These are phyloP conservation scores for Mucor saturninus DNA, from an alignment of 371 early-diverging fungal species.

Conservation along the genomic window DNA sequence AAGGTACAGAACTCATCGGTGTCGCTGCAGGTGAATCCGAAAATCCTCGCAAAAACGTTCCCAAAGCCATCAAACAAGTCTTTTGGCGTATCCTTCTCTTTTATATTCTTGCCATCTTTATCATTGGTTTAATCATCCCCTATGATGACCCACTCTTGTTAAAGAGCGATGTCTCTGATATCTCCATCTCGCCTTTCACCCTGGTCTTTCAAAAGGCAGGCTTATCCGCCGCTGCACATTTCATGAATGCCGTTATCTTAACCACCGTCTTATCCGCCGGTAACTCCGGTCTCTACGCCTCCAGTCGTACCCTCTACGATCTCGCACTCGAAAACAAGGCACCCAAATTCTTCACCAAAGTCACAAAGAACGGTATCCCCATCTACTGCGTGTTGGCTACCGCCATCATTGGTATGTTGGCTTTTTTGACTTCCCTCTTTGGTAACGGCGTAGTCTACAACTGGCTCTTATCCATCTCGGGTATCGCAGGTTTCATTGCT, in stretches of 20 bases:
- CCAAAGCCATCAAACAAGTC: conserved; percentile 50
- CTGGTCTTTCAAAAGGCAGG: conserved; percentile 65
- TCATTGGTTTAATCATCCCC: conserved; percentile 72
- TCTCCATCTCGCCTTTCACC: conserved; percentile 70
- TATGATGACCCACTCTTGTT: conserved; percentile 61
- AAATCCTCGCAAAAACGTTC: conserved; percentile 73
- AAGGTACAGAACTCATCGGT: conserved; percentile 82
- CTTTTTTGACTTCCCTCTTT: conserved; percentile 57
- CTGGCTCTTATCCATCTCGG: conserved; percentile 67
- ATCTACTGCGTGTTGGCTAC: conserved; percentile 57
- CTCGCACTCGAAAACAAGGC: conserved; percentile 67
- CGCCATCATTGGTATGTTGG: conserved; percentile 53
- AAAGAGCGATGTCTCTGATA: conserved; percentile 46
- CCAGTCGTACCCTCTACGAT: conserved; percentile 67
- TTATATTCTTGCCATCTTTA: conserved; percentile 66
- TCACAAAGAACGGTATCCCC: conserved; percentile 57
- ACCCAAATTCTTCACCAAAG: conserved; percentile 46
- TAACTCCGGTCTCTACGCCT: conserved; percentile 74
- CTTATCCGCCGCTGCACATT: conserved; percentile 40
- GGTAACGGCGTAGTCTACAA: conserved; percentile 54
- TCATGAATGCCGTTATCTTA: conserved; percentile 52
- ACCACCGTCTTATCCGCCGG: conserved; percentile 71
- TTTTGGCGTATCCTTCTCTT: conserved; percentile 66
- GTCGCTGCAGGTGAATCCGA: conserved; percentile 78
- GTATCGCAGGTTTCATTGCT: conserved; percentile 77